Base-by-base conservation (phyloP, 2,329 filamentous ascomycete species). In the Arthrobotrys megalospora region DNA sequence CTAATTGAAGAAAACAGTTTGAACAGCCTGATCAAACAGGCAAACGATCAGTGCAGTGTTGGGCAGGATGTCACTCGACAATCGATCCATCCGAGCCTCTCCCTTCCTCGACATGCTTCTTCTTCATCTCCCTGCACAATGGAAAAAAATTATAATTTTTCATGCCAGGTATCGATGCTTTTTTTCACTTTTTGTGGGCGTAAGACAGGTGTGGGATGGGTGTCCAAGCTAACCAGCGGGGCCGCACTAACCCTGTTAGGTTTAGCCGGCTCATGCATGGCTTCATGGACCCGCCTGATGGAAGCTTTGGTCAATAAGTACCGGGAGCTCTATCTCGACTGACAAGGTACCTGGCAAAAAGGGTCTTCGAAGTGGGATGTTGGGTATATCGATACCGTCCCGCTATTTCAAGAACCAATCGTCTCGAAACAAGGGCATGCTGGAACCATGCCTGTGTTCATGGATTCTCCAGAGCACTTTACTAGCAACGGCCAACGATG, bases 201-300 rank as follows among this genome's bases (percentile, higher is more conserved):
- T 50, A 41, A 62, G 55, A 60, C 55, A 60, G 55, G 55, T 58
- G 55, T 28, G 28, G 52, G 50, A 43, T 67, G 60, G 66, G 62
- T 70, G 64, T 47, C 58, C 48, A 50, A 6, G 12, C 32, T 76
- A 67, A 60, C 65, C 43, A 45, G 66, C 52, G 62, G 75, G 75
- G 75, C 45, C 48, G 24, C 3, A 28, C 55, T 60, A 78, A 50
- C 75, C 50, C 5, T 53, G 16, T 78, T 71, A 34, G 75, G 75
- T 72, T 72, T 78, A 78, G 75, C 62, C 62, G 62, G 62, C 28
- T 67, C 16, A 78, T 78, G 75, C 75, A 78, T 68, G 41, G 60
- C 45, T 69, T 69, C 67, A 63, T 68, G 75, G 75, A 78, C 75
- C 75, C 75, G 75, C 67, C 75, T 72, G 75, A 72, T 71, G 67